Percentiles rank a stretch among this genome's conserved stretches.
phyloP scores from a whole-genome alignment of 2,329 filamentous ascomycete species.

The Kalaharituber pfeilii region DNA sequence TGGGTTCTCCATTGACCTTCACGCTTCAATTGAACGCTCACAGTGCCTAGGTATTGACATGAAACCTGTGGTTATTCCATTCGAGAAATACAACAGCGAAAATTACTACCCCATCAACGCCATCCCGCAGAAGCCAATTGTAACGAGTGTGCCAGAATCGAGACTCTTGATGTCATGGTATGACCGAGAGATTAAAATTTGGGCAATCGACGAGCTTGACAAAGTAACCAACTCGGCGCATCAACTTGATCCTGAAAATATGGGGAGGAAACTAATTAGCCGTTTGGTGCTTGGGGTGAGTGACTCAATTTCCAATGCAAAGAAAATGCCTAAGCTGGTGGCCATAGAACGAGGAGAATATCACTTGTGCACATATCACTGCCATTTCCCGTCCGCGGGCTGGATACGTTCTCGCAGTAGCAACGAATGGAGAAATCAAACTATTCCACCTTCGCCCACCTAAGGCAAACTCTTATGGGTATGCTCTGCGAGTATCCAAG shows the following conservation, averaged over 20 bases:
- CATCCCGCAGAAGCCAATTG: conserved; percentile 58
- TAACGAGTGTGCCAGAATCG: conserved; percentile 47
- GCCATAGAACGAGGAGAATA: conserved; percentile 55
- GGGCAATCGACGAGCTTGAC: conserved; percentile 42
- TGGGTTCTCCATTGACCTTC: conserved; percentile 28
- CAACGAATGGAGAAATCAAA: conserved; percentile 58
- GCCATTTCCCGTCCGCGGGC: conserved; percentile 29
- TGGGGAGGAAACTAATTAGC: conserved; percentile 44
- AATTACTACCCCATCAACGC: conserved; percentile 67
- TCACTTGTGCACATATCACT: conserved; percentile 57
- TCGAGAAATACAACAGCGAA: conserved; percentile 60
- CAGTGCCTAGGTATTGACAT: conserved; percentile 56
- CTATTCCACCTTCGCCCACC: conserved; percentile 50
- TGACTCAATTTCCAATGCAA: conserved; percentile 25
- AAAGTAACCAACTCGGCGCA: conserved; percentile 28
- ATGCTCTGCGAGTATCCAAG: conserved; percentile 53
- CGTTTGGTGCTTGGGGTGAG: conserved; percentile 41
- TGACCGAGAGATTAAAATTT: conserved; percentile 73
- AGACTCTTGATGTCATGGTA: conserved; percentile 81
- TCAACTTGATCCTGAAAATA: conserved; percentile 26
- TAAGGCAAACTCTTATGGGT: conserved; percentile 33
- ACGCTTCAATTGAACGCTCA: conserved; percentile 22
- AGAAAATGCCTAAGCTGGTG: conserved; percentile 19
- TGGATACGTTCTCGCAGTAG: conserved; percentile 56
- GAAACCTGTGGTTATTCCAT: conserved; percentile 61